Evolutionary conservation across 306 rosid species (phyloP), one percentile per base, ranked within the genome.

Genomic region (Glycine tomentella): DNA sequence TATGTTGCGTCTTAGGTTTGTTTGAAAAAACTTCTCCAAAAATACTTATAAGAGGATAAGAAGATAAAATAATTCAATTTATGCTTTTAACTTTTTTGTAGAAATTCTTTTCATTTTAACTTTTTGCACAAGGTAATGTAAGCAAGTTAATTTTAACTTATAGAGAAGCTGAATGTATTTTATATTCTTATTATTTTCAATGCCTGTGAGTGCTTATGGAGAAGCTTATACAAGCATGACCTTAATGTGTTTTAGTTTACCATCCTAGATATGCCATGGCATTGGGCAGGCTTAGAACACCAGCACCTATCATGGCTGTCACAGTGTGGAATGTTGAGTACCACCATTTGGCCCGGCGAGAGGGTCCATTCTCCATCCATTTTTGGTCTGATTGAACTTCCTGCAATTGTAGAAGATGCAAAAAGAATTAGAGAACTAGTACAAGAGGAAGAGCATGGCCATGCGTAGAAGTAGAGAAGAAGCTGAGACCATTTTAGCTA

Each of bases 211-310:
- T 14, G 25, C 1, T 51, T 51, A 52, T 12, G 31, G 31, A 55
- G 3, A 55, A 55, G 4, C 6, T 15, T 7, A 55, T 55, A 36
- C 40, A 36, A 36, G 40, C 31, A 55, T 3, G 31, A 1, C 0
- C 25, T 6, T 6, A 11, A 1, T 62, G 34, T 38, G 15, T 15
- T 57, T 6, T 1, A 63, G 4, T 58, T 77, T 94, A 95, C 97
- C 97, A 95, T 91, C 99, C 99, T 56, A 95, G 81, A 74, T 90
- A 91, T 72, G 97, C 92, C 97, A 95, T 91, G 88, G 97, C 97
- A 69, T 91, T 87, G 16, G 99, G 99, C 36, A 95, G 84, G 87
- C 97, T 91, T 70, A 93, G 95, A 76, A 93, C 99, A 52, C 97
- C 97, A 3, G 97, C 99, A 12, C 99, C 99, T 12, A 93, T 90